Evolutionary conservation across 768 basidiomycete genomes (phyloP).

Genomic region (Tricholomella constricta): DNA sequence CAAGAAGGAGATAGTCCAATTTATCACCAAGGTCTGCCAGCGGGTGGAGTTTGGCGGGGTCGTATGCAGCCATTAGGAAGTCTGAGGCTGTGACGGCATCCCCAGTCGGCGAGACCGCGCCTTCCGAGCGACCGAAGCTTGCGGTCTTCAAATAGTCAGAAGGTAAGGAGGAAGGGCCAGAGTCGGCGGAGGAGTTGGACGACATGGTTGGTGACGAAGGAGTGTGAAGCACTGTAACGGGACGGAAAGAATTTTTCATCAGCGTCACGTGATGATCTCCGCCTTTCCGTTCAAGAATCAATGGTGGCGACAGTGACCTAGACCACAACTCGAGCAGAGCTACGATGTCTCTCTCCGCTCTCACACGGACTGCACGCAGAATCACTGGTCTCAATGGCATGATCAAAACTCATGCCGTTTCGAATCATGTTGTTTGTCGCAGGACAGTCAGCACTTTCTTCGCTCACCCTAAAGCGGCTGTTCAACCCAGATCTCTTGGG

Average conservation of each 20-base stretch:
- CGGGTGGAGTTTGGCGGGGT: conserved; percentile 92
- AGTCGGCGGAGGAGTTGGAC: conserved; percentile 23
- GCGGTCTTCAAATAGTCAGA: conserved; percentile 48
- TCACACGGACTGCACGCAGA: conserved; percentile 19
- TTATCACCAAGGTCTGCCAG: conserved; percentile 90
- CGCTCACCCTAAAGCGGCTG: conserved; percentile 16
- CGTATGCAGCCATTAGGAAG: conserved; percentile 84
- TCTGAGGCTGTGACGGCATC: conserved; percentile 80
- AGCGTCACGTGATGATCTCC: conserved; percentile 15
- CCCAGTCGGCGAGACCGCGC: conserved; percentile 42
- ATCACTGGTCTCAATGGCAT: background rate
- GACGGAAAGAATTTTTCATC: conserved; percentile 10
- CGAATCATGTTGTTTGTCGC: conserved; percentile 16
- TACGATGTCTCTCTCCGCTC: conserved; percentile 21
- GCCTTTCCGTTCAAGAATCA: background rate
- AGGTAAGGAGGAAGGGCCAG: conserved; percentile 43
- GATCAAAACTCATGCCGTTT: background rate
- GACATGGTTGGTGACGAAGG: conserved; percentile 32
- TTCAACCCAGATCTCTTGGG: conserved; percentile 23
- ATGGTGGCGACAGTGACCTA: background rate
- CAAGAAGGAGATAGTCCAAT: conserved; percentile 92
- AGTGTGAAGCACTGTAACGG: conserved; percentile 4
- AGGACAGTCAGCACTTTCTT: conserved; percentile 14
- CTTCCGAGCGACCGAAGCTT: conserved; percentile 46
- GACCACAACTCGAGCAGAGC: background rate